Conservation (phyloP, 176 grass and related monocot genomes). For the Ampelocalamus luodianensis region DNA sequence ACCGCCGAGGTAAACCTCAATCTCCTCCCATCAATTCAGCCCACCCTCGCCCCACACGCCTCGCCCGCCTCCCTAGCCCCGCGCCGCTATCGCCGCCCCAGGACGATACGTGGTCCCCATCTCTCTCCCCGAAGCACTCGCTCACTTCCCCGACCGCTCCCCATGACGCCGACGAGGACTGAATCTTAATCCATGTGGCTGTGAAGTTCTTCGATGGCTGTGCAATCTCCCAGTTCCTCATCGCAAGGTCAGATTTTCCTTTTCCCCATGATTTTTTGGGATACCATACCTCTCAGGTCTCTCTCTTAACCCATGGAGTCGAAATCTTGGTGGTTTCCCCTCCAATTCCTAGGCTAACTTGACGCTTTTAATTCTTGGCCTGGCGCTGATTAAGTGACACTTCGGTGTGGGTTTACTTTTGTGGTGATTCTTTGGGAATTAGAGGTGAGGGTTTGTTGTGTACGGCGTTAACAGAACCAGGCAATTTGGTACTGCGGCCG, state of each 20-base stretch:
- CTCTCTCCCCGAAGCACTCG: too few species aligned
- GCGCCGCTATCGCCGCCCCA: too few species aligned
- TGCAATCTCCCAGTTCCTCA: conserved; percentile 30
- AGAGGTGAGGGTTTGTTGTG: conserved; percentile 7
- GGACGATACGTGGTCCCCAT: too few species aligned
- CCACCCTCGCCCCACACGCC: too few species aligned
- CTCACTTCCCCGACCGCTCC: too few species aligned
- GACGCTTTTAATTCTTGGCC: background rate
- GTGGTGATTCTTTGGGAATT: background rate
- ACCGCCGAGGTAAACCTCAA: too few species aligned
- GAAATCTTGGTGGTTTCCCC: background rate
- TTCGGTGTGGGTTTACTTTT: background rate
- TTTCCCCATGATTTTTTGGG: too few species aligned
- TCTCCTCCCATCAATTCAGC: too few species aligned
- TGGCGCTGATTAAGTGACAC: background rate
- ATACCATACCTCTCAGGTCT: background rate
- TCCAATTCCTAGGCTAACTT: background rate
- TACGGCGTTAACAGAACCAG: background rate
- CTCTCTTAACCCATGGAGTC: background rate
- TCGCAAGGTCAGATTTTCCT: conserved; percentile 37
- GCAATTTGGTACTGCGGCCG: background rate
- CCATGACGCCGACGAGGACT: too few species aligned
- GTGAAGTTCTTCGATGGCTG: conserved; percentile 36
- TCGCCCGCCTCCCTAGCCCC: too few species aligned
- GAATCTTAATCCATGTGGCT: background rate